Evolutionary conservation across 139 green algal species (phyloP).

Genomic region (Chlorella sp.): DNA sequence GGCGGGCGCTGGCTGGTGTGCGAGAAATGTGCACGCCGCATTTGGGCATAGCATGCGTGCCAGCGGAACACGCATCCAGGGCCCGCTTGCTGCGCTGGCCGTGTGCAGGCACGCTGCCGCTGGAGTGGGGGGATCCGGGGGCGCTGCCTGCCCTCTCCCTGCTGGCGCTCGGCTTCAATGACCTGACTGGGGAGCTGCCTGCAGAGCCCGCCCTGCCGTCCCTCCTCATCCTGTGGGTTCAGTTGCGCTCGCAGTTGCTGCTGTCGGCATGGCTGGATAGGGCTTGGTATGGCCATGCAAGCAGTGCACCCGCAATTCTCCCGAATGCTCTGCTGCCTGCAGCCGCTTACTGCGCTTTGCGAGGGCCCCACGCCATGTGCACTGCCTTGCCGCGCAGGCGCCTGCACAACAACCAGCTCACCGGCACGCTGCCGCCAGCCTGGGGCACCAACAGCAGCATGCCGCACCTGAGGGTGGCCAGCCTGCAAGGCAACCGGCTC

Average conservation of each 20-base stretch:
- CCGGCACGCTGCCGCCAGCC: background rate
- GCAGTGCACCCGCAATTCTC: too few relatives aligned
- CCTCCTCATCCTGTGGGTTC: constrained; percentile 12
- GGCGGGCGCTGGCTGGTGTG: too few relatives aligned
- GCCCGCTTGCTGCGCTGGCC: too few relatives aligned
- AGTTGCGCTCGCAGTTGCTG: too few relatives aligned
- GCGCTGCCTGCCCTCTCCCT: constrained; percentile 1
- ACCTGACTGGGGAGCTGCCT: background rate
- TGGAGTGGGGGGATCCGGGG: background rate
- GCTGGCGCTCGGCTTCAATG: background rate
- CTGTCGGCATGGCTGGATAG: too few relatives aligned
- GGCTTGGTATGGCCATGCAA: too few relatives aligned
- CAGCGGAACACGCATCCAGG: too few relatives aligned
- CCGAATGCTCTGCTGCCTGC: too few relatives aligned
- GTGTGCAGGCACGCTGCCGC: background rate
- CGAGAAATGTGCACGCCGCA: too few relatives aligned
- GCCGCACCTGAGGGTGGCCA: background rate
- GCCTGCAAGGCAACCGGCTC: constrained; percentile 31
- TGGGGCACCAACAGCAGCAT: constrained; percentile 19
- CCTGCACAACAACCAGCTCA: background rate
- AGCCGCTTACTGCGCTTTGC: too few relatives aligned
- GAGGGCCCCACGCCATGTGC: too few relatives aligned
- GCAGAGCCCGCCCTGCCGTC: background rate
- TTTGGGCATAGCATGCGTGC: too few relatives aligned
- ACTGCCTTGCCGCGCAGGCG: background rate